Evolutionary conservation across 208 protist species (phyloP), one percentile per base, ranked within the genome.

Genomic region (Trypanosoma melophagium): DNA sequence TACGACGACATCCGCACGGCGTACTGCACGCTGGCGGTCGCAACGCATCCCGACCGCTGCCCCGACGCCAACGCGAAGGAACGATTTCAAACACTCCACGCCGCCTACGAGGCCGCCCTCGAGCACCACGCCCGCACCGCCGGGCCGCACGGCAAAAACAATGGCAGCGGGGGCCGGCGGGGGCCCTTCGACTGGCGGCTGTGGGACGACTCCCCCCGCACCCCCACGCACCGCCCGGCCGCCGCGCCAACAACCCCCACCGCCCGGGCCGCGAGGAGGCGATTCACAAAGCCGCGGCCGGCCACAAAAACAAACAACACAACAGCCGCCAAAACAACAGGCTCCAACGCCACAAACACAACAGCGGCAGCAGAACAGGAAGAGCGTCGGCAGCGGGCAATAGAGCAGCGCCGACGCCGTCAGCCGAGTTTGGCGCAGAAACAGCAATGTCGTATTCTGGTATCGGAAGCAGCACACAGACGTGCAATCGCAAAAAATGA

Each of bases 151-250:
- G n/a, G n/a, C n/a, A n/a, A n/a, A n/a, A n/a, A n/a, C n/a, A n/a
- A n/a, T n/a, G n/a, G n/a, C n/a, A n/a, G n/a, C n/a, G n/a, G n/a
- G n/a, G n/a, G n/a, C n/a, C n/a, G n/a, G n/a, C n/a, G n/a, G n/a
- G n/a, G n/a, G n/a, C n/a, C n/a, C 0, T 74, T 67, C 49, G 68
- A 74, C 44, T 74, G 68, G 68, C 25, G 68, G 10, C n/a, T n/a
- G n/a, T n/a, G n/a, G n/a, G n/a, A n/a, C n/a, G n/a, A n/a, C n/a
- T n/a, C n/a, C n/a, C n/a, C n/a, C n/a, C n/a, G n/a, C n/a, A n/a
- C n/a, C n/a, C n/a, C n/a, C n/a, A n/a, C n/a, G n/a, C n/a, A n/a
- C n/a, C n/a, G n/a, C n/a, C n/a, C n/a, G n/a, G n/a, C n/a, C n/a
- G n/a, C n/a, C n/a, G n/a, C n/a, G n/a, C n/a, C n/a, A n/a, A n/a